Percentiles rank a stretch among this genome's conserved stretches.
These are phyloP conservation scores for Barnettozyma vustinii DNA, from an alignment of 805 yeast species.

Conservation along the genomic window DNA sequence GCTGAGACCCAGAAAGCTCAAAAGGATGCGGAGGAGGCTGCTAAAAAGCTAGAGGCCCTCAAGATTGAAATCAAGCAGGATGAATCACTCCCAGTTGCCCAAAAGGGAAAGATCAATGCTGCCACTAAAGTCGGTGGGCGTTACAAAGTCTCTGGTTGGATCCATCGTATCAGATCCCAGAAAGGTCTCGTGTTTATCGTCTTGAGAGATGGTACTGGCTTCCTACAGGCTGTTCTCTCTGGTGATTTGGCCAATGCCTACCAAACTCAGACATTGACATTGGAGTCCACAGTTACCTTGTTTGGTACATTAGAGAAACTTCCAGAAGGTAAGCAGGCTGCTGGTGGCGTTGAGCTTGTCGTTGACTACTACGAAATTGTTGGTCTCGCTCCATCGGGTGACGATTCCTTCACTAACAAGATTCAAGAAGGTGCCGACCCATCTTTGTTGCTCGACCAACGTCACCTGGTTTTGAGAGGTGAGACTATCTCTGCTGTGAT, in stretches of 20 bases:
- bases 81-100: constrained; percentile 62
- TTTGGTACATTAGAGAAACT: constrained; percentile 77
- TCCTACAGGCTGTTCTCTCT: constrained; percentile 74
- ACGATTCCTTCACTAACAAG: constrained; percentile 90
- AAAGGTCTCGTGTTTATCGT: constrained; percentile 90
- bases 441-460: constrained; percentile 83
- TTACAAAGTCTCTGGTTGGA: constrained; percentile 87
- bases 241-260: constrained; percentile 93
- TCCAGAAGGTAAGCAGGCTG: constrained; percentile 96
- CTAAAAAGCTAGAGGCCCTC: constrained; percentile 72
- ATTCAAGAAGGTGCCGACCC: constrained; percentile 94
- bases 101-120: constrained; percentile 51
- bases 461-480: constrained; percentile 95
- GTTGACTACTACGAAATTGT: constrained; percentile 87
- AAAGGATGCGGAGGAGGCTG: constrained; percentile 65
- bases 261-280: constrained; percentile 76
- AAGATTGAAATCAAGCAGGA: constrained; percentile 75
- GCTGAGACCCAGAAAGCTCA: constrained; percentile 47
- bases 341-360: constrained; percentile 91
- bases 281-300: constrained; percentile 78
- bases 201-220: constrained; percentile 94
- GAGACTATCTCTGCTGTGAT: constrained; percentile 88
- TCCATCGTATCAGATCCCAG: constrained; percentile 89
- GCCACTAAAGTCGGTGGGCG: constrained; percentile 54
- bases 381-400: constrained; percentile 95